These are phyloP conservation scores for Dichotomocladium elegans DNA, from an alignment of 371 early-diverging fungal genomes.

Conservation along the genomic window DNA sequence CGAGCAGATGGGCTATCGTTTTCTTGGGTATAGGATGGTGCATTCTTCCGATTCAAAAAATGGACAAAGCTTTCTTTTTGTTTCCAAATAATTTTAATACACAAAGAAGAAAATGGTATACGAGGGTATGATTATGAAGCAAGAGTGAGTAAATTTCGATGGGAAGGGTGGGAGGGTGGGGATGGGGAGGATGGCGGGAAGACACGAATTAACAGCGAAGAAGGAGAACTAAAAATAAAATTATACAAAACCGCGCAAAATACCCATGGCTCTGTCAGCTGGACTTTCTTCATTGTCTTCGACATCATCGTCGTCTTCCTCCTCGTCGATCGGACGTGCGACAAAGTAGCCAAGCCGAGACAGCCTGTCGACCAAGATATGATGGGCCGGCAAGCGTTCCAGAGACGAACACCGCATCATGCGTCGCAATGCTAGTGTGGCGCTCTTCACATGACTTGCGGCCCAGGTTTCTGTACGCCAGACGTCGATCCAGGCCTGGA, in stretches of 20 bases:
- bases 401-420: conserved; percentile 34
- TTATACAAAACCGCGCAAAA: conserved; percentile 30
- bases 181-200: too few species aligned
- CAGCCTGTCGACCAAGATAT: conserved; percentile 25
- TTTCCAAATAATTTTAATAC: too few species aligned
- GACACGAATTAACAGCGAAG: too few species aligned
- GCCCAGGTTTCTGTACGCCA: conserved; percentile 16
- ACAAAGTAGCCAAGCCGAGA: conserved; percentile 24
- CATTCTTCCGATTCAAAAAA: too few species aligned
- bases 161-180: too few species aligned
- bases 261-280: conserved; percentile 27
- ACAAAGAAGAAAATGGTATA: too few species aligned
- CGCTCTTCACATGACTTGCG: conserved; percentile 20
- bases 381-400: conserved; percentile 26
- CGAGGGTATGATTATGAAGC: too few species aligned
- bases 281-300: conserved; percentile 5
- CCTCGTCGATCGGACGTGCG: conserved; percentile 14
- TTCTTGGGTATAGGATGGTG: too few species aligned
- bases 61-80: too few species aligned
- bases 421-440: conserved; percentile 22
- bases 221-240: too few species aligned
- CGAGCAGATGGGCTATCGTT: too few species aligned
- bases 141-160: too few species aligned
- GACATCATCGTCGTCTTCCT: conserved; percentile 2
- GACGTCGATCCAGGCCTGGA: conserved; percentile 41